phyloP scores from a whole-genome alignment of 345 rosid species.

The Iberis pinnata region DNA sequence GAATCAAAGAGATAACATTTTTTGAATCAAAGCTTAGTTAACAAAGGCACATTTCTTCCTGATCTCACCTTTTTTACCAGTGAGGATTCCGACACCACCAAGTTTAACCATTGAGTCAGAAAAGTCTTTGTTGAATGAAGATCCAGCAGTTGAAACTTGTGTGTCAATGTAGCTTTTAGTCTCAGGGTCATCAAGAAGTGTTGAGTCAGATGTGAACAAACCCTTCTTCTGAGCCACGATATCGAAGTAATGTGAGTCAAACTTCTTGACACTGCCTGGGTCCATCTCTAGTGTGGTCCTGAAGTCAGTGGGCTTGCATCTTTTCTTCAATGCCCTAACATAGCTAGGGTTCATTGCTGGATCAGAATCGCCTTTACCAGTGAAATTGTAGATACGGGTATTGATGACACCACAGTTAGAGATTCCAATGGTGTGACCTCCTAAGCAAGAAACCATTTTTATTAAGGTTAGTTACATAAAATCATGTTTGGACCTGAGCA shows the following conservation, averaged over 20 bases:
- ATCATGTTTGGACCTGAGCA: no score
- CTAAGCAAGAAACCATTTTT: no score
- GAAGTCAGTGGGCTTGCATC: slow-evolving; percentile 39
- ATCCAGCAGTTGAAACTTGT: slow-evolving; percentile 31
- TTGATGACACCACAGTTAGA: slow-evolving; percentile 34
- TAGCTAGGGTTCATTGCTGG: slow-evolving; percentile 48
- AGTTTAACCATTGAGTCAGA: slow-evolving; percentile 52
- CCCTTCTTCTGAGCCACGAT: slow-evolving; percentile 45
- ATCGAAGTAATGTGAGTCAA: slow-evolving; percentile 43
- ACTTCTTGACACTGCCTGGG: slow-evolving; percentile 53
- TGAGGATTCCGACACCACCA: slow-evolving; percentile 41
- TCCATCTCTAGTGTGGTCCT: slow-evolving; percentile 43
- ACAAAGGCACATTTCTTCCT: slow-evolving; percentile 41
- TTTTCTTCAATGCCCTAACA: slow-evolving; percentile 35
- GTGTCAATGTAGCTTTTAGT: slow-evolving; percentile 30
- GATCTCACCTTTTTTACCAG: slow-evolving; percentile 46
- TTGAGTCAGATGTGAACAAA: slow-evolving; percentile 51
- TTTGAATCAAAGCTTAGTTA: not conserved
- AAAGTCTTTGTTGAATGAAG: slow-evolving; percentile 41
- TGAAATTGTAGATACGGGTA: slow-evolving; percentile 51
- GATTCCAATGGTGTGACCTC: slow-evolving; percentile 56
- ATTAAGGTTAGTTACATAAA: no score
- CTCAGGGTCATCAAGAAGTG: slow-evolving; percentile 42
- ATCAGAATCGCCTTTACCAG: slow-evolving; percentile 49
- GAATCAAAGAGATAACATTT: not conserved